phyloP scores from a whole-genome alignment of 306 rosid genomes.

The Geum urbanum region DNA sequence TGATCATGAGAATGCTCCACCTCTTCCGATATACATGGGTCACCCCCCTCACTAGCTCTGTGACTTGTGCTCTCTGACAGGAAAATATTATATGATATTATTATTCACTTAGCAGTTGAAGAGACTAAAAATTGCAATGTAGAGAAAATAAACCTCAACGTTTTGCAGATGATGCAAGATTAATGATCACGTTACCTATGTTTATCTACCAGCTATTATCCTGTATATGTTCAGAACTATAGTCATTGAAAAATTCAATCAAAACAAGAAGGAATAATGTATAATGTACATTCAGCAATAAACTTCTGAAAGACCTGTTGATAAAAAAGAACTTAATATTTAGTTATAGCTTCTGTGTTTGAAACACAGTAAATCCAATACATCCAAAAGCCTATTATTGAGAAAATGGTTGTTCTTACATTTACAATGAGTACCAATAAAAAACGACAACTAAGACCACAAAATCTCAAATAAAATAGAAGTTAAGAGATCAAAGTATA shows the following conservation, averaged over 20 bases:
- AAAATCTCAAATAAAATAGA: neutral
- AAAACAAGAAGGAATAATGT: neutral
- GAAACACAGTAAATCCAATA: neutral
- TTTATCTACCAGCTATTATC: neutral
- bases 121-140: neutral
- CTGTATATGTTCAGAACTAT: too few species aligned
- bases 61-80: constrained; percentile 55
- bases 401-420: neutral
- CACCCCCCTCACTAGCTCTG: constrained; percentile 40
- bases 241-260: neutral
- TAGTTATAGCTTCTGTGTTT: neutral
- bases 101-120: constrained; percentile 14
- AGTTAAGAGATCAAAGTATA: neutral
- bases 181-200: neutral
- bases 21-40: constrained; percentile 40
- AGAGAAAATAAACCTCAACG: neutral
- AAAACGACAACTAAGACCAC: neutral
- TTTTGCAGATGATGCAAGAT: neutral
- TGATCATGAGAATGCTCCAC: constrained; percentile 32
- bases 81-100: constrained; percentile 5
- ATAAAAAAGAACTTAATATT: neutral
- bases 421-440: neutral
- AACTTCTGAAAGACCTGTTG: neutral
- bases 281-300: neutral
- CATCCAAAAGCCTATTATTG: neutral